Evolutionary conservation across 768 basidiomycete species (phyloP), one percentile per base, ranked within the genome.

Genomic region (Gautieria morchelliformis): DNA sequence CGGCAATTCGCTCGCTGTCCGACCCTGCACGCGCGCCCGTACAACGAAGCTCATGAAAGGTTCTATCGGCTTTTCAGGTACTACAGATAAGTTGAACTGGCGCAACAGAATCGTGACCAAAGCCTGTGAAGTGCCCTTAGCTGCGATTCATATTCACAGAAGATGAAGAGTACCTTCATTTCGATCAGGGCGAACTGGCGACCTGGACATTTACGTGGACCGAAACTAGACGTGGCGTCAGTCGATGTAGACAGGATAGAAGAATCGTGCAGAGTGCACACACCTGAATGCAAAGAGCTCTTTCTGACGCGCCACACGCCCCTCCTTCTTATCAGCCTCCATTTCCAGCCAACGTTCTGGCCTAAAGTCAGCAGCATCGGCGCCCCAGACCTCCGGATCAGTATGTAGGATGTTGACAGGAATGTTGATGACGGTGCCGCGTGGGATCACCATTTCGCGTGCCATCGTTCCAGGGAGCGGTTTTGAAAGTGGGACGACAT

Each of bases 11-110:
- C 81, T 84, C 10, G 72, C 66, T 0, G 70, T 71, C 61, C 82
- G 70, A 46, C 81, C 81, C 61, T 70, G 70, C 56, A 85, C 65
- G 35, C 81, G 75, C 37, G 83, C 81, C 15, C 83, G 76, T 52
- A 85, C 74, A 12, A 85, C 83, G 59, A 84, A 84, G 53, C 82
- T 82, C 62, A 83, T 81, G 66, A 84, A 84, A 22, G 79, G 65
- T 62, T 84, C 82, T 48, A 84, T 83, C 37, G 82, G 71, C 51
- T 71, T 52, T 19, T 46, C 60, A 32, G 47, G 63, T 20, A 71
- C 65, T 59, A 78, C 79, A 3, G 73, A 68, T 63, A 84, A 82
- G 8, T 75, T 72, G 64, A 82, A 85, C 35, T 78, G 75, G 33
- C 71, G 75, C 62, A 84, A 64, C 35, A 85, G 75, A 11, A 76